Percentiles rank a stretch among this genome's conserved stretches.
Evolutionary conservation across 129 eudicot genomes (phyloP).

Genomic region (Chrysanthemum lavandulifolium): DNA sequence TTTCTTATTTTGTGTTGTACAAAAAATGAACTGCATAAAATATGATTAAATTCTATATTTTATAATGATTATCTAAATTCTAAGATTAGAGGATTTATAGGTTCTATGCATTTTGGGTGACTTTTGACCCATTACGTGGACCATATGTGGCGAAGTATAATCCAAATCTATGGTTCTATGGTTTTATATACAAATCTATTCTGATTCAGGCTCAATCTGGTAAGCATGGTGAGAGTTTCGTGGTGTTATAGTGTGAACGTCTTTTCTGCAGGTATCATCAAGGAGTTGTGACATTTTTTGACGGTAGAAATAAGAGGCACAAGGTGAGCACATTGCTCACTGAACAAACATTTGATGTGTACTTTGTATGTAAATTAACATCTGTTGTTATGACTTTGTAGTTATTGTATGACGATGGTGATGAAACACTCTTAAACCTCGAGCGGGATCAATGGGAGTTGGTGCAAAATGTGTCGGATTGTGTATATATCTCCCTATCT

Average conservation of each 20-base stretch:
- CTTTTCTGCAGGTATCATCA: slow-evolving; percentile 20
- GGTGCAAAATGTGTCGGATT: background rate
- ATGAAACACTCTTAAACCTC: background rate
- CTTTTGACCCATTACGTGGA: background rate
- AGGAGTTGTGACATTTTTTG: slow-evolving; percentile 31
- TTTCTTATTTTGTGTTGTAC: too few species aligned
- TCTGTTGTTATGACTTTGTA: background rate
- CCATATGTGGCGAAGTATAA: too few species aligned
- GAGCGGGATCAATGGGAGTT: background rate
- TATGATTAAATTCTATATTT: too few species aligned
- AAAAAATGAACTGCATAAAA: too few species aligned
- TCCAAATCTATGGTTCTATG: too few species aligned
- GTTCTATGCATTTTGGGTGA: too few species aligned
- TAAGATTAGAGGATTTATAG: too few species aligned
- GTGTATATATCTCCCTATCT: background rate
- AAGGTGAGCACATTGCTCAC: slow-evolving; percentile 10
- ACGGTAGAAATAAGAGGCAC: slow-evolving; percentile 18
- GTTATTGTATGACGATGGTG: slow-evolving; percentile 9
- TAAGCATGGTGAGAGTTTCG: slow-evolving; percentile 33
- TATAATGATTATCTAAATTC: too few species aligned
- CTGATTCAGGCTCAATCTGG: slow-evolving; percentile 15
- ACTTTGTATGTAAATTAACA: background rate
- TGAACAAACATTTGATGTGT: background rate
- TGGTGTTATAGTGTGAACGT: slow-evolving; percentile 16
- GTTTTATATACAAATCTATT: background rate